phyloP scores from a whole-genome alignment of 306 rosid species.

The Albizia julibrissin region DNA sequence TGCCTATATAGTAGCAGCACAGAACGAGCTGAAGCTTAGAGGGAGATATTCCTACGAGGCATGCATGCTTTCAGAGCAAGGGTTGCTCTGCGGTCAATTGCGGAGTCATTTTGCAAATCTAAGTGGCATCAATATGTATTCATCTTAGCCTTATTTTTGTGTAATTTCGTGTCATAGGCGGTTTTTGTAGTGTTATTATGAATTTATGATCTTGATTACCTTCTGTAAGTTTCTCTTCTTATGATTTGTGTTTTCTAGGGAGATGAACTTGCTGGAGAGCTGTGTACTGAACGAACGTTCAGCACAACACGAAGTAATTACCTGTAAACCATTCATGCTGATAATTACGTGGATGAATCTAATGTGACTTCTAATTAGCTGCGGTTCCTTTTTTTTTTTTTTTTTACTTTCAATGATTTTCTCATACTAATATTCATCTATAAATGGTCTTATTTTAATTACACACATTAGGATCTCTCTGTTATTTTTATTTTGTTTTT shows the following conservation, averaged over 20 bases:
- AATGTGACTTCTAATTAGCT: background rate
- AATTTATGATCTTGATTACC: background rate
- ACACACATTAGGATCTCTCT: background rate
- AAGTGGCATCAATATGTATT: slow-evolving; percentile 43
- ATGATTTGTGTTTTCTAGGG: slow-evolving; percentile 23
- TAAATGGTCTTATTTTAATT: background rate
- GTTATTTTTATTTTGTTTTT: background rate
- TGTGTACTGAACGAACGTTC: slow-evolving; percentile 5
- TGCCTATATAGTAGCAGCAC: background rate
- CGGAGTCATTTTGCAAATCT: slow-evolving; percentile 36
- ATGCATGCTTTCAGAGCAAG: slow-evolving; percentile 49
- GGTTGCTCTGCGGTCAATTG: slow-evolving; percentile 33
- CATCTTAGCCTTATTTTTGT: background rate
- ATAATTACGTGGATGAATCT: background rate
- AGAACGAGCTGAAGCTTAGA: background rate
- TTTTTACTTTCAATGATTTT: background rate
- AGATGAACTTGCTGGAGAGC: background rate
- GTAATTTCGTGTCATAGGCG: background rate
- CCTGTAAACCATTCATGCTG: background rate
- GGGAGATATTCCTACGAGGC: background rate
- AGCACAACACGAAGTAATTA: slow-evolving; percentile 32
- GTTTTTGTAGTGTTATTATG: background rate
- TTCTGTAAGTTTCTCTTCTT: background rate
- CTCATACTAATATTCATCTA: background rate
- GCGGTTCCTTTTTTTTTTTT: background rate